Percentiles rank a stretch among this genome's conserved stretches.
These are phyloP conservation scores for Extremus antarcticus DNA, from an alignment of 495 filamentous ascomycete species.

Conservation along the genomic window DNA sequence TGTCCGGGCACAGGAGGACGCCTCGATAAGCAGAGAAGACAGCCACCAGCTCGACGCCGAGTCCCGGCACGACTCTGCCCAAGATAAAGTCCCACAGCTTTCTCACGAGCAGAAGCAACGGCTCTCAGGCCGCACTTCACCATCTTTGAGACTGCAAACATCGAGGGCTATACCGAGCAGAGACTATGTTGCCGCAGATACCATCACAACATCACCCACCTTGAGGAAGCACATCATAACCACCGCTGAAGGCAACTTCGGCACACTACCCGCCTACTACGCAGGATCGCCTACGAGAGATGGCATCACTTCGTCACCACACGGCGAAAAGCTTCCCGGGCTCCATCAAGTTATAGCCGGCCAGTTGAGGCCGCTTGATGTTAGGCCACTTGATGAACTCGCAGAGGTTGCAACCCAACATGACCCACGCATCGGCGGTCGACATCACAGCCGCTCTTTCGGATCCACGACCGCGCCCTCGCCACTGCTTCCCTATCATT, in stretches of 20 bases:
- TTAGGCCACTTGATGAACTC: constrained; percentile 20
- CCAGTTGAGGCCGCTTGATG: not conserved
- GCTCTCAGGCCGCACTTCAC: not conserved
- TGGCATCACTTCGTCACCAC: not conserved
- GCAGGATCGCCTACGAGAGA: not conserved
- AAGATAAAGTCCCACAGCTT: not conserved
- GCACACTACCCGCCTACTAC: not conserved
- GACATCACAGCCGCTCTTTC: constrained; percentile 1
- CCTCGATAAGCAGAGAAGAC: not conserved
- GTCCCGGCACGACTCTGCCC: not conserved
- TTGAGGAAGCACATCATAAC: not conserved
- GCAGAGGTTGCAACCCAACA: constrained; percentile 25
- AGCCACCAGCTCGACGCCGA: not conserved
- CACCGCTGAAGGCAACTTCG: not conserved
- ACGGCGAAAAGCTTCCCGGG: not conserved
- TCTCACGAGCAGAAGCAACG: not conserved
- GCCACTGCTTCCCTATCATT: not conserved
- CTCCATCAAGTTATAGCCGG: not conserved
- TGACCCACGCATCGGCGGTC: constrained; percentile 1
- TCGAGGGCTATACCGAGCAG: too few species aligned
- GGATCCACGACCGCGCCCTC: constrained; percentile 2
- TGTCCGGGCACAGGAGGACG: not conserved
- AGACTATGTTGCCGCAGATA: not conserved
- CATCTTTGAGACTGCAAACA: not conserved
- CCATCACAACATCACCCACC: constrained; percentile 1